Conservation (phyloP, 2,329 filamentous ascomycete species). For the Paecilomyces sp. region DNA sequence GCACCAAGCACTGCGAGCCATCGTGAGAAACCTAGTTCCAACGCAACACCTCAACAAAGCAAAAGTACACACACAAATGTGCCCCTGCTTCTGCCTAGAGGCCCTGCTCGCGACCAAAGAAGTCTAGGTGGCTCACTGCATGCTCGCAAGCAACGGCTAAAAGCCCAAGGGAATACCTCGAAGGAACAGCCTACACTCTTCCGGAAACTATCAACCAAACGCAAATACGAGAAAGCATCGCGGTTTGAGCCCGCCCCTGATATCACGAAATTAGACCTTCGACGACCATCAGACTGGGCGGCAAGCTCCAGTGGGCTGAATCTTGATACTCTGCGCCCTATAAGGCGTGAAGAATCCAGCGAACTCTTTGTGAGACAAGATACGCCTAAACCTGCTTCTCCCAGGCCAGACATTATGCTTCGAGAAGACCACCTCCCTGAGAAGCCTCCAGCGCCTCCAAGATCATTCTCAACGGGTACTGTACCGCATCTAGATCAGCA, state of each 20-base stretch:
- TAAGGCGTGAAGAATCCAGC: neutral
- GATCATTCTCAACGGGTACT: neutral
- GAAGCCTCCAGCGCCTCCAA: neutral
- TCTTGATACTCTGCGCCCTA: neutral
- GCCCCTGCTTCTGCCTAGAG: neutral
- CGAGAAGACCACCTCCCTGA: neutral
- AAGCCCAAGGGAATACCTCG: neutral
- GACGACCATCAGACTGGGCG: slow-evolving; percentile 26
- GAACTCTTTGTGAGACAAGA: slow-evolving; percentile 15
- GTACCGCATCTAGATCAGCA: neutral
- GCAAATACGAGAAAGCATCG: slow-evolving; percentile 24
- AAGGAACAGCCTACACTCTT: slow-evolving; percentile 3
- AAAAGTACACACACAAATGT: neutral
- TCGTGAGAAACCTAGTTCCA: neutral
- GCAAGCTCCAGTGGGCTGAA: slow-evolving; percentile 1
- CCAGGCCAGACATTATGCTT: neutral
- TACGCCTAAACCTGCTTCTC: neutral
- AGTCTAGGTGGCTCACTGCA: neutral
- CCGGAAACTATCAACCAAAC: slow-evolving; percentile 17
- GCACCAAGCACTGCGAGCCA: neutral
- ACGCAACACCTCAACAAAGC: neutral
- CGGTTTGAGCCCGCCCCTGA: slow-evolving; percentile 28
- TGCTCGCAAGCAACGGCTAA: neutral
- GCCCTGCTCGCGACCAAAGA: slow-evolving; percentile 1
- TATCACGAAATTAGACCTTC: slow-evolving; percentile 27